Percentiles rank a stretch among this genome's conserved stretches.
Evolutionary conservation across 2,329 filamentous ascomycete species (phyloP).

Genomic region (Hansfordia pulvinata): DNA sequence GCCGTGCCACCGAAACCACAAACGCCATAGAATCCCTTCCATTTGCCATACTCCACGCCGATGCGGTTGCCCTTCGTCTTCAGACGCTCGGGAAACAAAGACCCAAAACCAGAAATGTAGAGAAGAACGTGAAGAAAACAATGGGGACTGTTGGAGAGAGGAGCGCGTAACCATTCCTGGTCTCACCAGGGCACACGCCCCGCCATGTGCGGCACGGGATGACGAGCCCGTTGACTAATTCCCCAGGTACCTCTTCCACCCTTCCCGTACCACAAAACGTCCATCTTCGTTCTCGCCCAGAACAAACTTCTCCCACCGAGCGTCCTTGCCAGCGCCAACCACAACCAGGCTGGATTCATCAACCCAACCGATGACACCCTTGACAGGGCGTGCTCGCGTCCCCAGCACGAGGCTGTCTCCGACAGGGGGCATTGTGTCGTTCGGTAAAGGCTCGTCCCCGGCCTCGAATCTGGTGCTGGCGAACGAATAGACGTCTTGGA

Average conservation of each 20-base stretch:
- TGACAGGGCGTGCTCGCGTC: slow-evolving; percentile 45
- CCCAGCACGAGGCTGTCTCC: slow-evolving; percentile 27
- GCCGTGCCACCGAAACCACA: too few species aligned
- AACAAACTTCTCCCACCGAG: slow-evolving; percentile 78
- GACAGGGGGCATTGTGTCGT: slow-evolving; percentile 2
- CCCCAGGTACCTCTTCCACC: slow-evolving; percentile 67
- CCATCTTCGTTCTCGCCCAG: slow-evolving; percentile 57
- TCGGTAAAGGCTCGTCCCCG: slow-evolving; percentile 49
- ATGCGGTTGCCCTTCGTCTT: too few species aligned
- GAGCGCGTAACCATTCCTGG: too few species aligned
- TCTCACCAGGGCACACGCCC: too few species aligned
- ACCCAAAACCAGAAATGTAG: too few species aligned
- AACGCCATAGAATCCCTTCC: too few species aligned
- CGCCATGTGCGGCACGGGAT: too few species aligned
- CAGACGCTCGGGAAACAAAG: too few species aligned
- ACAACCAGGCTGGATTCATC: slow-evolving; percentile 62
- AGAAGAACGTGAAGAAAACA: too few species aligned
- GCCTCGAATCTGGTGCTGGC: slow-evolving; percentile 70
- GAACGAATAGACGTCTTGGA: slow-evolving; percentile 84
- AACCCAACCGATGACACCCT: slow-evolving; percentile 78
- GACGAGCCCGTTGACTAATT: too few species aligned
- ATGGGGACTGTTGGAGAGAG: too few species aligned
- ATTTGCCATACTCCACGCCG: too few species aligned
- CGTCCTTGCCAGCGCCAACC: slow-evolving; percentile 66
- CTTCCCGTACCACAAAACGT: slow-evolving; percentile 54